Percentiles rank a stretch among this genome's conserved stretches.
These are phyloP conservation scores for Rutidosis leptorrhynchoides DNA, from an alignment of 129 eudicot genomes.

Conservation along the genomic window DNA sequence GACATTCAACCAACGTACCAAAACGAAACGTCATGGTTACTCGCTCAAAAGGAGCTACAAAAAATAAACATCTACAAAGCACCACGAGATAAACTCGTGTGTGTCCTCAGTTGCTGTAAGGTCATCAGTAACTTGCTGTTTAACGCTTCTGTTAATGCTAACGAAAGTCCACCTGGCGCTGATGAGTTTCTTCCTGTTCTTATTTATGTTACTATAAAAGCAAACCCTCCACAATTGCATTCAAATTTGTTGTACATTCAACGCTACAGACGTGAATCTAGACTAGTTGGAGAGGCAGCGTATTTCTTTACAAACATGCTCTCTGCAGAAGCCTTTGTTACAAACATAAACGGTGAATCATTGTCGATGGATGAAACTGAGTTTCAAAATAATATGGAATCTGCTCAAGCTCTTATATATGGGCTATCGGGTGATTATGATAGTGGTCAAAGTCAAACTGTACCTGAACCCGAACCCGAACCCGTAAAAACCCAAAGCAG, in stretches of 20 bases:
- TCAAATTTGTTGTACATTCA: conserved; percentile 78
- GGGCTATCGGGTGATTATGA: conserved; percentile 51
- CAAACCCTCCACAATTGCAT: conserved; percentile 93
- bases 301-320: conserved; percentile 89
- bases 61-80: conserved; percentile 91
- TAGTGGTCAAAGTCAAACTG: conserved; percentile 22
- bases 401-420: conserved; percentile 64
- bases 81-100: conserved; percentile 91
- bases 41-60: conserved; percentile 93
- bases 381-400: conserved; percentile 80
- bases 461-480: conserved; percentile 30
- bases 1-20: conserved; percentile 77
- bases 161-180: conserved; percentile 87
- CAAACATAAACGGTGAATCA: conserved; percentile 71
- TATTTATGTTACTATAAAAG: conserved; percentile 56
- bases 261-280: conserved; percentile 70
- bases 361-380: conserved; percentile 52
- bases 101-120: conserved; percentile 88
- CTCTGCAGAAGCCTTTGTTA: conserved; percentile 64
- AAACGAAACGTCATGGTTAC: conserved; percentile 93
- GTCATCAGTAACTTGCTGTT: conserved; percentile 83
- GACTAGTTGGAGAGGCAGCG: conserved; percentile 75
- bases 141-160: conserved; percentile 70
- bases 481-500: conserved; percentile 25
- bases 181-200: conserved; percentile 97